Conservation (phyloP, 2,329 filamentous ascomycete species). For the Dactylellina sp. region DNA sequence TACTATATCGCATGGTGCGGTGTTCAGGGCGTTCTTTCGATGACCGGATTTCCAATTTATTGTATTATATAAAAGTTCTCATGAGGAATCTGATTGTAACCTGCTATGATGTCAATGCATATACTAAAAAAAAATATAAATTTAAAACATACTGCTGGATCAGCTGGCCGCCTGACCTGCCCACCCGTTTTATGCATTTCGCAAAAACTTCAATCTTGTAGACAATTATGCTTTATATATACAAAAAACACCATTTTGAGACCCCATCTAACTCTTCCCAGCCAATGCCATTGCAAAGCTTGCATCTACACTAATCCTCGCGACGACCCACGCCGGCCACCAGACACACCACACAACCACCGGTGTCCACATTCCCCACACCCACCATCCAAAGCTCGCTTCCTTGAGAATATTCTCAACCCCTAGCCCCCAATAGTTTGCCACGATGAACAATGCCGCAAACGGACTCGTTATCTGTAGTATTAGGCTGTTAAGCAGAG, state of each 20-base stretch:
- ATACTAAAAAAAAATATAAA: slow-evolving; percentile 2
- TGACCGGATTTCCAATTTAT: neutral
- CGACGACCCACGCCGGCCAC: slow-evolving; percentile 91
- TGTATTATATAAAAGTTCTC: slow-evolving; percentile 24
- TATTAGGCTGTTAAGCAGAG: slow-evolving; percentile 67
- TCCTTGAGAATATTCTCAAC: slow-evolving; percentile 74
- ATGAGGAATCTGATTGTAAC: neutral
- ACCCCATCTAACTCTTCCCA: slow-evolving; percentile 53
- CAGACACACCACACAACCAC: slow-evolving; percentile 93
- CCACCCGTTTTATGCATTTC: no score
- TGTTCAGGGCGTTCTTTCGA: slow-evolving; percentile 15
- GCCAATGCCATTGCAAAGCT: slow-evolving; percentile 65
- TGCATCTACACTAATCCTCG: slow-evolving; percentile 55
- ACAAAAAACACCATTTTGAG: neutral
- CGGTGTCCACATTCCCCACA: slow-evolving; percentile 89
- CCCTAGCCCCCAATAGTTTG: slow-evolving; percentile 66
- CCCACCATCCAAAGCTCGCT: slow-evolving; percentile 87
- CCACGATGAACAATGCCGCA: slow-evolving; percentile 67
- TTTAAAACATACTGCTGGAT: neutral
- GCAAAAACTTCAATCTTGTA: no score
- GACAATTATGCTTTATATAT: slow-evolving; percentile 15
- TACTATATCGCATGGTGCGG: slow-evolving; percentile 8
- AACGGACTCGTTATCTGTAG: slow-evolving; percentile 74
- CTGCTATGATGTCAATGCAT: slow-evolving; percentile 9
- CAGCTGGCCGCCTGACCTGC: no score